Base-by-base conservation (phyloP, 2,329 filamentous ascomycete species). In the Cryoendolithus antarcticus region DNA sequence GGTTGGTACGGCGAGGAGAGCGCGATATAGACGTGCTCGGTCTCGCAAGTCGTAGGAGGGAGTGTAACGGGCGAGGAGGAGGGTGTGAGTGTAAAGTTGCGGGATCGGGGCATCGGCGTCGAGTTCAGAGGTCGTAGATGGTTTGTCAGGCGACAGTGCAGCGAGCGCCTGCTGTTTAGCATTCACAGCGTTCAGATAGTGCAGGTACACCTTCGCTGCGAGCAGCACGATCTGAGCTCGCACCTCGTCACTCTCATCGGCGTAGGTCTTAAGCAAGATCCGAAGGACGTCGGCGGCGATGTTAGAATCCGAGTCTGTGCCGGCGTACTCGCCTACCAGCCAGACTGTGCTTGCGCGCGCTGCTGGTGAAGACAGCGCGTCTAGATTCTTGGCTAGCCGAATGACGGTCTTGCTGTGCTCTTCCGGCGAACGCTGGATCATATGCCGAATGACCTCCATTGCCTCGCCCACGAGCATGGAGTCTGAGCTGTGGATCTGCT, bases 311-410 rank as follows among this genome's bases (percentile, higher is more conserved):
- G 45, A 38, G 28, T 80, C 74, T 40, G 86, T 77, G 0, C 86
- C 85, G 0, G 89, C 77, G 52, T 93, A 96, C 60, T 98, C 91
- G 34, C 91, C 91, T 0, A 96, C 88, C 1, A 98, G 75, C 91
- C 91, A 98, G 50, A 98, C 82, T 46, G 98, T 95, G 36, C 85
- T 94, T 3, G 91, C 91, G 48, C 91, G 74, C 3, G 91, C 91
- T 44, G 86, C 81, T 1, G 91, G 79, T 44, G 91, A 88, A 0
- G 82, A 85, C 2, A 86, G 84, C 3, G 81, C 82, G 54, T 95
- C 91, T 2, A 98, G 74, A 45, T 94, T 88, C 61, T 86, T 91
- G 4, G 91, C 91, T 35, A 98, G 65, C 34, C 86, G 75, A 28
- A 96, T 76, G 1, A 96, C 86, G 0, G 91, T 98, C 32, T 80